A percentile compares a stretch with the other conserved stretches of the same genome.
Conservation (phyloP, 176 grass and related monocot species). For the Zea mays region Zm-B73-REFERENCE-NAM-5.0 NC_050100.1:221251001-221251500, state of each 20-base stretch:
- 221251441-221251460: slow-evolving; percentile 98
- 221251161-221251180: background rate
- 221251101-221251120: background rate
- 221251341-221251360: background rate
- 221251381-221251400: slow-evolving; percentile 15
- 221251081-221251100: background rate
- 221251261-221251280: background rate
- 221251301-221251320: background rate
- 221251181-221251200: background rate
- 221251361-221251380: background rate
- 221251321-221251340: background rate
- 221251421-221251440: slow-evolving; percentile 85
- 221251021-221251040: slow-evolving; percentile 15
- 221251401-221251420: slow-evolving; percentile 80
- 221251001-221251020: slow-evolving; percentile 60
- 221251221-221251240: background rate
- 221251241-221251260: background rate
- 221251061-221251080: background rate
- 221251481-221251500: slow-evolving; percentile 85
- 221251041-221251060: background rate
- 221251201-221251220: background rate
- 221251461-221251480: slow-evolving; percentile 77
- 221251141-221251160: slow-evolving; percentile 3
- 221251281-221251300: no score
- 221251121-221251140: background rate